A percentile compares a stretch with the other conserved stretches of the same genome.
Conservation (phyloP, 1,139 yeast genomes). For the Chernovozyma aurita region DNA sequence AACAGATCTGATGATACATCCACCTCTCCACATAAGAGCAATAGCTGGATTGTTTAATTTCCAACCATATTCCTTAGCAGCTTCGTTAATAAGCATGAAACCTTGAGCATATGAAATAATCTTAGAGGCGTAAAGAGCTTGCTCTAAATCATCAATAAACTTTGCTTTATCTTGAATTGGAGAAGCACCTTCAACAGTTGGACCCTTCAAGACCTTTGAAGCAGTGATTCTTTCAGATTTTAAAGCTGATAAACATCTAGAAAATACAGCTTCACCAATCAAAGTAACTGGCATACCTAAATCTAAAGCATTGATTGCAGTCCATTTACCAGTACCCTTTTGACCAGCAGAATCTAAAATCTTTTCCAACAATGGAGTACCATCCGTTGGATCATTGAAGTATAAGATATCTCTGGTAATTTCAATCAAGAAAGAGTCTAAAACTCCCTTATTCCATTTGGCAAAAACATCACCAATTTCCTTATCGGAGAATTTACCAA, state of each 20-base stretch:
- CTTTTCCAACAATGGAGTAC: constrained; percentile 92
- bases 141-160: constrained; percentile 92
- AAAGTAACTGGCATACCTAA: constrained; percentile 97
- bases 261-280: constrained; percentile 97
- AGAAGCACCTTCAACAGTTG: constrained; percentile 51
- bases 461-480: constrained; percentile 93
- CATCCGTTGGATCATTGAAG: constrained; percentile 80
- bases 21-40: constrained; percentile 99
- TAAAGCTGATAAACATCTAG: constrained; percentile 92
- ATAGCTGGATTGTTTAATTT: constrained; percentile 96
- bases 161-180: constrained; percentile 67
- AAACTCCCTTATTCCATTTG: constrained; percentile 95
- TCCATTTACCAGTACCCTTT: constrained; percentile 99
- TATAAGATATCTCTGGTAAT: constrained; percentile 93
- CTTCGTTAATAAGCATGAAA: constrained; percentile 98
- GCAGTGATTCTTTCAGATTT: constrained; percentile 90
- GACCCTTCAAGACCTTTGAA: constrained; percentile 74
- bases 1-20: constrained; percentile 98
- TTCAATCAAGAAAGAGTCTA: constrained; percentile 95
- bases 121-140: constrained; percentile 98
- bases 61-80: constrained; percentile 97
- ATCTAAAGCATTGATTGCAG: constrained; percentile 96
- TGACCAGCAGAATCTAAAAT: constrained; percentile 97
- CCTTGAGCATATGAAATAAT: constrained; percentile 98
- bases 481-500: constrained; percentile 83